Percentiles rank a stretch among this genome's conserved stretches.
These are phyloP conservation scores for Akanthomyces muscarius DNA, from an alignment of 2,329 filamentous ascomycete genomes.

Conservation along the genomic window DNA sequence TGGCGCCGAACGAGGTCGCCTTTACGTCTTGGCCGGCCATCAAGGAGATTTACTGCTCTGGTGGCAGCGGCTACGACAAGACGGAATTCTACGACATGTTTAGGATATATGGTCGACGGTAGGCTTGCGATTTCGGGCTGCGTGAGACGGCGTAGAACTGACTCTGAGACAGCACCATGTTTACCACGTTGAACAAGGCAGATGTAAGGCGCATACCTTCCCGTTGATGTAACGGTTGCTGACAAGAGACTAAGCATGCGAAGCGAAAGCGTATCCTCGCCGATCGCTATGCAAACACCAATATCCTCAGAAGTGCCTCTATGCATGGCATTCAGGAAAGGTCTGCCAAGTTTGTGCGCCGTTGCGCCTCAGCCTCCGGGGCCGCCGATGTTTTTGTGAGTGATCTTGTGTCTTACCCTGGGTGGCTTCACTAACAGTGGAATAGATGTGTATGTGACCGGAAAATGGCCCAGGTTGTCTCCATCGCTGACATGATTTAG, in stretches of 20 bases:
- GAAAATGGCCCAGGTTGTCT: not conserved
- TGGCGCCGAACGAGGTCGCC: conserved; percentile 56
- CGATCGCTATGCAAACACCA: conserved; percentile 65
- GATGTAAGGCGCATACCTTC: conserved; percentile 37
- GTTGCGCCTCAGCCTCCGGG: conserved; percentile 43
- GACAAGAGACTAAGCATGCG: conserved; percentile 46
- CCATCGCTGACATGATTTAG: conserved; percentile 24
- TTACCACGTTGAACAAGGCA: conserved; percentile 52
- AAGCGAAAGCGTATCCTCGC: conserved; percentile 60
- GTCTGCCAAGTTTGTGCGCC: conserved; percentile 50
- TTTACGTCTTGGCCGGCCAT: conserved; percentile 54
- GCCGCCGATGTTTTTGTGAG: conserved; percentile 59
- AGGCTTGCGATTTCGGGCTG: conserved; percentile 19
- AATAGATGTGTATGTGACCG: conserved; percentile 30
- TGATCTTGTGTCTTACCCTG: not conserved
- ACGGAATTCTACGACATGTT: conserved; percentile 62
- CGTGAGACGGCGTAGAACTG: conserved; percentile 13
- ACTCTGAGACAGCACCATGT: conserved; percentile 48
- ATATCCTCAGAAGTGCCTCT: conserved; percentile 54
- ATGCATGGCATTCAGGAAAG: conserved; percentile 55
- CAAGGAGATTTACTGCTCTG: conserved; percentile 60
- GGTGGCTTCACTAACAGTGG: conserved; percentile 15
- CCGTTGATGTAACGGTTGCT: not conserved
- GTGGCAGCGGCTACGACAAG: conserved; percentile 62
- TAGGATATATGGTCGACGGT: conserved; percentile 53